A percentile compares a stretch with the other conserved stretches of the same genome.
phyloP scores from a whole-genome alignment of 805 yeast genomes.

The Barnettozyma populi region DNA sequence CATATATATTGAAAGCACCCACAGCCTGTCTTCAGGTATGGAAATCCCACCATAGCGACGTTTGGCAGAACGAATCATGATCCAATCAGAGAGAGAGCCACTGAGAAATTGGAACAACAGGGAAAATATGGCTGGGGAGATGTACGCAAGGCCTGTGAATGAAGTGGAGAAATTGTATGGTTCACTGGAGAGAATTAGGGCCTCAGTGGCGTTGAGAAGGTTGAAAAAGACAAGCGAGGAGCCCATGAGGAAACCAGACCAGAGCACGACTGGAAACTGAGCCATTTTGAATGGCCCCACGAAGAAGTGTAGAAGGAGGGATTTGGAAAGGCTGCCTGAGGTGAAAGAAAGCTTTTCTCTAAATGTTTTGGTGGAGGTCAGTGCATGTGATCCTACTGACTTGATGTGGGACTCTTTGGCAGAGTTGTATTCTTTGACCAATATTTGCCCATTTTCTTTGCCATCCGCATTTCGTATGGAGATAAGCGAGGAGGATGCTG shows the following conservation, averaged over 20 bases:
- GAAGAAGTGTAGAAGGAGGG: constrained; percentile 27
- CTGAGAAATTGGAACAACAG: constrained; percentile 38
- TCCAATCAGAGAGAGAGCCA: constrained; percentile 45
- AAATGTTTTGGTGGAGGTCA: constrained; percentile 28
- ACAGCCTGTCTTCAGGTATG: constrained; percentile 52
- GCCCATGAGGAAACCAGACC: constrained; percentile 51
- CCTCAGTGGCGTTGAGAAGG: constrained; percentile 44
- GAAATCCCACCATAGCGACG: constrained; percentile 42
- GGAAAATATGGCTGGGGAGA: constrained; percentile 48
- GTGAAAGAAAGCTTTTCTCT: constrained; percentile 39
- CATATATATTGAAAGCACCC: constrained; percentile 43
- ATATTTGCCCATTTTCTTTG: too few relatives aligned
- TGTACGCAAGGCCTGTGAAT: constrained; percentile 44
- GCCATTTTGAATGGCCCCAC: constrained; percentile 36
- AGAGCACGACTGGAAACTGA: constrained; percentile 49
- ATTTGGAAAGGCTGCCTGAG: constrained; percentile 30
- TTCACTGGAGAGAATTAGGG: constrained; percentile 32
- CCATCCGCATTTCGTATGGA: too few relatives aligned
- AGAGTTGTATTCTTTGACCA: too few relatives aligned
- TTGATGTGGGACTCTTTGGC: too few relatives aligned
- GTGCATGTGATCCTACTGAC: too few relatives aligned
- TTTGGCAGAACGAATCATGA: constrained; percentile 42
- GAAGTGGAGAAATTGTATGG: constrained; percentile 49
- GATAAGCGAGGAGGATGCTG: too few relatives aligned
- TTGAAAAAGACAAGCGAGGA: constrained; percentile 43